Base-by-base conservation (phyloP, 768 basidiomycete species). In the Filobasidium floriforme region DNA sequence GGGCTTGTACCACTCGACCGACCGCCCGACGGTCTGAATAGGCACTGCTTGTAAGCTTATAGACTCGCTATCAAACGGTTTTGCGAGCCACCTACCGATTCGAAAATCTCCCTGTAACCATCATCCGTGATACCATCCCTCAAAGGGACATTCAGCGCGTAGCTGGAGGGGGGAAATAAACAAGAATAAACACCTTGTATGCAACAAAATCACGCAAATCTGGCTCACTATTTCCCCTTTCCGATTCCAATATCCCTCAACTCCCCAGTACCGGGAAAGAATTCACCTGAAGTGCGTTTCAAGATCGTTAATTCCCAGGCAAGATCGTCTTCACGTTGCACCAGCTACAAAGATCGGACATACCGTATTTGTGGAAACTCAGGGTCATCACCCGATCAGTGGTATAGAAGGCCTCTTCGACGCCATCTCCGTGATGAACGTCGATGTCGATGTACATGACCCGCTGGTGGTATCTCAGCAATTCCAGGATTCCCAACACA, bases 401-500 rank as follows among this genome's bases (percentile, higher is more conserved):
- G 41, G 90, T 93, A 77, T 96, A 97, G 81, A 98, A 97, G 2
- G 94, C 96, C 76, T 98, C 96, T 73, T 99, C 96, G 41, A 98
- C 96, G 15, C 94, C 94, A 76, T 98, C 96, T n/a, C 96, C 94
- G 77, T 99, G 96, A 77, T 98, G 96, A 59, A 92, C 92, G 79
- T 98, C 96, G 66, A 98, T 92, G 80, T 99, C 94, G 78, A 99
- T 88, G 76, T 99, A 98, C 41, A 99, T 81, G 19, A 99, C 94
- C 61, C 96, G 87, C 1, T 89, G 72, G 66, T 82, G 81, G 65
- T 76, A 76, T 24, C 78, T 79, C 1, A 94, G 81, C 10, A 99
- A 86, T 77, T 96, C 94, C 59, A 99, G 83, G 46, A 96, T 94
- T 52, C 87, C 88, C 29, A 98, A 86, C 0, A 96, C 92, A 76